Base-by-base conservation (phyloP, 2,329 filamentous ascomycete species). In the Alternaria consortialis region DNA sequence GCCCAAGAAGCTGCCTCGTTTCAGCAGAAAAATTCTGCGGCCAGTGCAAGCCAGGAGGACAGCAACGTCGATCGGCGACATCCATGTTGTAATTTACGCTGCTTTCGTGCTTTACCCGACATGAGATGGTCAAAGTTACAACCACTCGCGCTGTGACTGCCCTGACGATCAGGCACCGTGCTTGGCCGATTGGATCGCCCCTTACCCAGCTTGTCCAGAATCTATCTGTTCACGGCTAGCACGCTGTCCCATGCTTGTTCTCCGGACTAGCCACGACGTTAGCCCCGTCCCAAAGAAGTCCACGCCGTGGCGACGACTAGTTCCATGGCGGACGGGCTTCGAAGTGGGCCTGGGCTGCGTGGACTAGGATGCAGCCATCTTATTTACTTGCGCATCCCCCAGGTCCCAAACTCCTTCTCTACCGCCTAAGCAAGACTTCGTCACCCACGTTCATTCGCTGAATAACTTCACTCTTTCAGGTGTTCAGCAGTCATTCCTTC, bases 381-480 rank as follows among this genome's bases (percentile, higher is more conserved):
- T 74, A 75, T 77, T 77, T 77, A 79, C 74, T 56, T 48, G 66
- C 69, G 67, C 70, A 68, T 69, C 70, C 75, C 77, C 75, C 74
- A 68, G 60, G 58, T 62, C 59, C 66, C 62, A 68, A 69, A 62
- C 55, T 48, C 65, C 62, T 65, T 62, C 62, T 60, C 61, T 62
- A 73, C 70, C 72, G 69, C 72, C 73, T 73, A 75, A 77, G 73
- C 74, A 76, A 75, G 77, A 76, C 71, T 73, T 76, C 63, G 72
- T 73, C 67, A 71, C 68, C 65, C 71, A 71, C 64, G 70, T 76
- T 76, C 58, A 73, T 77, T 76, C 68, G 76, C 75, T 77, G 75
- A 73, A 74, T 72, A 77, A 69, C 77, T 79, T 77, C 77, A 79
- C 76, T 79, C 77, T 47, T 77, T 78, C 63, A 79, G 75, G 73